Conservation (phyloP, 2,329 filamentous ascomycete species). For the Fusarium poae region DNA sequence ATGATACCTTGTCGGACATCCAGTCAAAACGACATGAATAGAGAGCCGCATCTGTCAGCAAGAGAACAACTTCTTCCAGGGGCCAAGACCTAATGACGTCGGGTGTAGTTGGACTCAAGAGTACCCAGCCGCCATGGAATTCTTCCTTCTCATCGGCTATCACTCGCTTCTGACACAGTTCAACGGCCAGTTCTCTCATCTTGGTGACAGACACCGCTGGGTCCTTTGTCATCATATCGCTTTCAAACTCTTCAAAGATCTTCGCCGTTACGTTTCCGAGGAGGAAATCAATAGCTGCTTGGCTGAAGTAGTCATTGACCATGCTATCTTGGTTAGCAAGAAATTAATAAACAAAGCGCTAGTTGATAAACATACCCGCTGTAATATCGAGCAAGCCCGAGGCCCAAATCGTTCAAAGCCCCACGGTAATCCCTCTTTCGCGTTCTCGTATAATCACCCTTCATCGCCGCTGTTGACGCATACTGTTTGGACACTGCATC, state of each 20-base stretch:
- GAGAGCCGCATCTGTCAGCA: constrained; percentile 86
- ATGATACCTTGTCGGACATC: constrained; percentile 93
- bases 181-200: constrained; percentile 89
- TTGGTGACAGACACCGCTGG: constrained; percentile 88
- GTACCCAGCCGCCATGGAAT: constrained; percentile 88
- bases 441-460: constrained; percentile 95
- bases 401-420: constrained; percentile 88
- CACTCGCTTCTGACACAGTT: constrained; percentile 87
- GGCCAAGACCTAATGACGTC: constrained; percentile 78
- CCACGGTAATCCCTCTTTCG: constrained; percentile 91
- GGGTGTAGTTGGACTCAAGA: constrained; percentile 79
- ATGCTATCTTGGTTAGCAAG: constrained; percentile 71
- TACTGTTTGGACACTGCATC: constrained; percentile 97
- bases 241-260: constrained; percentile 95
- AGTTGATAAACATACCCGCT: constrained; percentile 66
- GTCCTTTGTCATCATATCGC: constrained; percentile 92
- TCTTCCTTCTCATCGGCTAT: constrained; percentile 87
- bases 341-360: not conserved
- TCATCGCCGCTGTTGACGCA: constrained; percentile 93
- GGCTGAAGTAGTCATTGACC: constrained; percentile 97
- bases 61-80: constrained; percentile 88
- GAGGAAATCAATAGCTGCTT: constrained; percentile 93
- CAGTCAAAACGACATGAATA: constrained; percentile 95
- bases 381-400: constrained; percentile 84
- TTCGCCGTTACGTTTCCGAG: constrained; percentile 87